Conservation (phyloP, 1,284 basidiomycete genomes). For the Boletus nobilissimus region DNA sequence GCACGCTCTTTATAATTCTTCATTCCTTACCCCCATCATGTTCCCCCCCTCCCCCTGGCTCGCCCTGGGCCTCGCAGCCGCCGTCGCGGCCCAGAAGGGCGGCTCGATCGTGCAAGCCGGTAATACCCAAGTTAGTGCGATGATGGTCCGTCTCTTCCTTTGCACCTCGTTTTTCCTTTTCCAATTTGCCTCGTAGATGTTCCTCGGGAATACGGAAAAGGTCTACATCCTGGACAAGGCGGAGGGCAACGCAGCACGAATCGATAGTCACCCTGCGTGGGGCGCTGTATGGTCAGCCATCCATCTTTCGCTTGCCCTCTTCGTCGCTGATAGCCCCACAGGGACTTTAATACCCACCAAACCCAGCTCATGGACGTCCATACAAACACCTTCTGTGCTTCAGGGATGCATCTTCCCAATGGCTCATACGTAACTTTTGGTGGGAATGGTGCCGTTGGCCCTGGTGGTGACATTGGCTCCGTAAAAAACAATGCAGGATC, state of each 20-base stretch:
- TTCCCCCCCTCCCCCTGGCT: conserved; percentile 42
- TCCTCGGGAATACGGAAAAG: conserved; percentile 59
- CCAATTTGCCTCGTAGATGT: conserved; percentile 55
- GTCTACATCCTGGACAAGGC: conserved; percentile 62
- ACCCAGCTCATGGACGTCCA: conserved; percentile 73
- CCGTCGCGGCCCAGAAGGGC: conserved; percentile 50
- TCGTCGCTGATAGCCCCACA: conserved; percentile 17
- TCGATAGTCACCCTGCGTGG: conserved; percentile 57
- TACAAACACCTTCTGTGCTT: conserved; percentile 87
- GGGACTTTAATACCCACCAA: conserved; percentile 53
- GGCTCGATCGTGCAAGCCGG: conserved; percentile 61
- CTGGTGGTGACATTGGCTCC: conserved; percentile 73
- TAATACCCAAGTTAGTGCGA: conserved; percentile 66
- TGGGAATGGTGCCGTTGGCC: conserved; percentile 81
- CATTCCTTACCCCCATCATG: conserved; percentile 38
- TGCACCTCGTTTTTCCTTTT: neutral
- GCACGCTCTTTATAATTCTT: conserved; percentile 31
- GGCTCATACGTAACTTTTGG: conserved; percentile 73
- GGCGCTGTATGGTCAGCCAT: conserved; percentile 53
- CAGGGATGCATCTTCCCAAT: conserved; percentile 76
- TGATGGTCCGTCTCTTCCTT: conserved; percentile 62
- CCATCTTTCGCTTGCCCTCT: neutral
- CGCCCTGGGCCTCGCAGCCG: conserved; percentile 51
- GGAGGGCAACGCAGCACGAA: conserved; percentile 53
- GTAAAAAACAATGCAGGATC: conserved; percentile 55